Percentiles rank a stretch among this genome's conserved stretches.
Evolutionary conservation across 148 eudicot species (phyloP).

Genomic region (Cornus controversa): DNA sequence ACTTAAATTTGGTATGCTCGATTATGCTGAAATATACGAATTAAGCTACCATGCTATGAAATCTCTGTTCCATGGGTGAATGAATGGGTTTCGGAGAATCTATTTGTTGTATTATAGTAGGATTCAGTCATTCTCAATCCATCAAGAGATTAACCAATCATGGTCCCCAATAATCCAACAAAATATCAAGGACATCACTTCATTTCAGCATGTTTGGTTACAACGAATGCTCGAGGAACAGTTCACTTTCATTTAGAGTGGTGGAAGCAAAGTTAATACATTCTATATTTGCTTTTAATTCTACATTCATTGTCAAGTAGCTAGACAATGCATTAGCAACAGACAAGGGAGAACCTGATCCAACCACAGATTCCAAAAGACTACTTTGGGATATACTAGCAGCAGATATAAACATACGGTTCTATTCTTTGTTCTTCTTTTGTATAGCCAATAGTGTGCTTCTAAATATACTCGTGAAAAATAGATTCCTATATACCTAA

Average conservation of each 20-base stretch:
- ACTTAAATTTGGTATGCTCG: too few relatives aligned
- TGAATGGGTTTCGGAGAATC: too few relatives aligned
- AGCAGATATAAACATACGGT: background rate
- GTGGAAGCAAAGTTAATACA: background rate
- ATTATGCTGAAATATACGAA: too few relatives aligned
- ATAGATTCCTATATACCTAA: background rate
- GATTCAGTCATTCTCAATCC: too few relatives aligned
- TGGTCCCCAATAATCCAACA: too few relatives aligned
- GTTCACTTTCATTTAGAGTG: background rate
- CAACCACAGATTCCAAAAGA: background rate
- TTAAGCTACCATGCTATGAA: too few relatives aligned
- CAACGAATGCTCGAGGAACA: too few relatives aligned
- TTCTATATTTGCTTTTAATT: background rate
- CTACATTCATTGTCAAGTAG: background rate
- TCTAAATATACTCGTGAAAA: background rate
- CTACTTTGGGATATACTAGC: background rate
- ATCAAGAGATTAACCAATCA: too few relatives aligned
- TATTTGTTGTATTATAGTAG: too few relatives aligned
- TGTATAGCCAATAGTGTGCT: background rate
- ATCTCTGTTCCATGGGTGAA: too few relatives aligned
- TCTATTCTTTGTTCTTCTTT: background rate
- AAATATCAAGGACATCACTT: too few relatives aligned
- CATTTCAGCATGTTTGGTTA: too few relatives aligned
- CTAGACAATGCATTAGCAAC: background rate
- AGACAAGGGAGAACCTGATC: background rate